phyloP scores from a whole-genome alignment of 176 grass and related monocot species.

The Carex parvula region DNA sequence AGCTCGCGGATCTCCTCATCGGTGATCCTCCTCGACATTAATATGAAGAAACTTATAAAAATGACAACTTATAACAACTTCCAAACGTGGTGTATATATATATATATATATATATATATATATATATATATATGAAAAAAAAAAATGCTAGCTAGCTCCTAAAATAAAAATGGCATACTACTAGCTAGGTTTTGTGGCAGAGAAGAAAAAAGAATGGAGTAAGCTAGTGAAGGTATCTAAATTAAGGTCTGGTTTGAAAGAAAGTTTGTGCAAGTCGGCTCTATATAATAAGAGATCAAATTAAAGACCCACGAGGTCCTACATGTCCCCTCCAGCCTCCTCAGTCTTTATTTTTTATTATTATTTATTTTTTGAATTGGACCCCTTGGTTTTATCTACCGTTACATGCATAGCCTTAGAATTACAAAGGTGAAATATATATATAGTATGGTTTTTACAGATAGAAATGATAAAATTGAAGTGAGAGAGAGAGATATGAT shows the following conservation, averaged over 20 bases:
- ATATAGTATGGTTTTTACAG: background rate
- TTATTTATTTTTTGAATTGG: background rate
- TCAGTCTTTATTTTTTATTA: background rate
- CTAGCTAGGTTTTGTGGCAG: background rate
- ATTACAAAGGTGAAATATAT: background rate
- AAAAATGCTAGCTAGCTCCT: background rate
- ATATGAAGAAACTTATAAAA: background rate
- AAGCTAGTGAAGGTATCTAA: background rate
- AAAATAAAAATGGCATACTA: background rate
- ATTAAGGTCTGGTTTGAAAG: background rate
- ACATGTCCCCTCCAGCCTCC: background rate
- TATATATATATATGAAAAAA: background rate
- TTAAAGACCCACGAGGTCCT: background rate
- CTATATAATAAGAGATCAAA: slow-evolving; percentile 13
- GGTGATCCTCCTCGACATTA: slow-evolving; percentile 35
- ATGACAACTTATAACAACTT: background rate
- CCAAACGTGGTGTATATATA: background rate
- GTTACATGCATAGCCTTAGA: background rate
- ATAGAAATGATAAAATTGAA: background rate
- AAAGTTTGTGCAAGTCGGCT: background rate
- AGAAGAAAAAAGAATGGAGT: background rate
- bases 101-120: no score
- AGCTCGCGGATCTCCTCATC: slow-evolving; percentile 38
- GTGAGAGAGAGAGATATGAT: background rate
- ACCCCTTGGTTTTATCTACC: background rate